Base-by-base conservation (phyloP, 2,329 filamentous ascomycete species). In the Akanthomyces lecanii region DNA sequence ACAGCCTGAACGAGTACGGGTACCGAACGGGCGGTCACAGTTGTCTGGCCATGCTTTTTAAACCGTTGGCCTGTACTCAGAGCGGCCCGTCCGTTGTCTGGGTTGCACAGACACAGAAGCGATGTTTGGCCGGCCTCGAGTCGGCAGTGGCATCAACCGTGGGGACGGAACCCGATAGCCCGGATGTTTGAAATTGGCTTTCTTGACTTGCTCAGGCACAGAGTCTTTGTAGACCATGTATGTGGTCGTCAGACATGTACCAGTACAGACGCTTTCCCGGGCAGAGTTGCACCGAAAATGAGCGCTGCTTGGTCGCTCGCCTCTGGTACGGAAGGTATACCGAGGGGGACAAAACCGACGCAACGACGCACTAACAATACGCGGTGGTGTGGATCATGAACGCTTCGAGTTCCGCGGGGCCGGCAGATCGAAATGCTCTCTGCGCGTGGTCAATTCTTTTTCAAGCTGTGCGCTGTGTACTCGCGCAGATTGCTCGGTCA, bases 301-400 rank as follows among this genome's bases (percentile, higher is more conserved):
- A 45, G 45, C 45, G 45, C n/a, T 21, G 21, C 30, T 48, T n/a
- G 12, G 36, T 47, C 55, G 55, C 21, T 28, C 21, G 12, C 38
- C 14, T 40, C 30, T 45, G 30, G 55, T 10, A 21, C 45, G 55
- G 40, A 40, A 50, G 33, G 33, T 14, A 14, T 58, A 23, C 33
- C 44, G 45, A 58, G 30, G 30, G 44, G 16, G n/a, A 51, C 14
- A 52, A 18, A 36, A 52, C 28, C 23, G 18, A 36, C 33, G 33
- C 51, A 33, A 10, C 3, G 14, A 40, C 38, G 6, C 55, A 47
- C 55, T 50, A 58, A 40, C 21, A 40, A 40, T 48, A 21, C 18
- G 42, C 42, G 44, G 42, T 8, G 42, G 55, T 57, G 55, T 58
- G 55, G 55, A 58, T 38, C 55, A 40, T 18, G 8, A 50, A 25